Evolutionary conservation across 805 yeast genomes (phyloP).

Genomic region (Ogataea zsoltii): DNA sequence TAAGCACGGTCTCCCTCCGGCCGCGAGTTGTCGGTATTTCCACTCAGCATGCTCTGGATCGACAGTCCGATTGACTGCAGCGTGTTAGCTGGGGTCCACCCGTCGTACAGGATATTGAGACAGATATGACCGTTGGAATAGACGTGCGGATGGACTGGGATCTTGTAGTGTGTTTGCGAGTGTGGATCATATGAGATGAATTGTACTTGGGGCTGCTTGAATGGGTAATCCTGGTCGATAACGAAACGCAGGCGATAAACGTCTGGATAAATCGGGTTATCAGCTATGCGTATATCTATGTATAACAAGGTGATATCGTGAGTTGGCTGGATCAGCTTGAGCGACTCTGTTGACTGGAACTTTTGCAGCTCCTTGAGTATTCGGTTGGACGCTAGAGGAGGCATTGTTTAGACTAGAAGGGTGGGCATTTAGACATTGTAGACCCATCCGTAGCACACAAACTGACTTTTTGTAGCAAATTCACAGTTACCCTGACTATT

Average conservation of each 20-base stretch:
- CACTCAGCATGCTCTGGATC: conserved; percentile 62
- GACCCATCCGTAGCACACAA: too few relatives aligned
- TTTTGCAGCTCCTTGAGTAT: conserved; percentile 21
- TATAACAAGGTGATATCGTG: conserved; percentile 27
- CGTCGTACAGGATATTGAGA: conserved; percentile 61
- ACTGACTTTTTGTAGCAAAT: too few relatives aligned
- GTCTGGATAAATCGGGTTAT: conserved; percentile 40
- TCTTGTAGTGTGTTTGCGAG: conserved; percentile 18
- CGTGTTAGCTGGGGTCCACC: conserved; percentile 67
- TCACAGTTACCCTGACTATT: neutral
- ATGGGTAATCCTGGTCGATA: conserved; percentile 52
- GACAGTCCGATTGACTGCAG: conserved; percentile 52
- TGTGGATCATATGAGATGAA: conserved; percentile 39
- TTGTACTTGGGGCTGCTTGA: conserved; percentile 56
- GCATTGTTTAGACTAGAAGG: too few relatives aligned
- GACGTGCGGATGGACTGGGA: conserved; percentile 75
- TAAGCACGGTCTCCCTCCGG: conserved; percentile 61
- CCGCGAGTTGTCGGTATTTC: conserved; percentile 46
- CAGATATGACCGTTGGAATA: conserved; percentile 82
- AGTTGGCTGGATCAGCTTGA: conserved; percentile 17
- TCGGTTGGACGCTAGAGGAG: conserved; percentile 17
- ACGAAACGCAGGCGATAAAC: conserved; percentile 44
- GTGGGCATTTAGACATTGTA: too few relatives aligned
- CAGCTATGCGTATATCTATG: conserved; percentile 40
- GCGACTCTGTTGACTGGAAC: conserved; percentile 15